Evolutionary conservation across 768 basidiomycete species (phyloP).

Genomic region (Lactarius akahatsu): DNA sequence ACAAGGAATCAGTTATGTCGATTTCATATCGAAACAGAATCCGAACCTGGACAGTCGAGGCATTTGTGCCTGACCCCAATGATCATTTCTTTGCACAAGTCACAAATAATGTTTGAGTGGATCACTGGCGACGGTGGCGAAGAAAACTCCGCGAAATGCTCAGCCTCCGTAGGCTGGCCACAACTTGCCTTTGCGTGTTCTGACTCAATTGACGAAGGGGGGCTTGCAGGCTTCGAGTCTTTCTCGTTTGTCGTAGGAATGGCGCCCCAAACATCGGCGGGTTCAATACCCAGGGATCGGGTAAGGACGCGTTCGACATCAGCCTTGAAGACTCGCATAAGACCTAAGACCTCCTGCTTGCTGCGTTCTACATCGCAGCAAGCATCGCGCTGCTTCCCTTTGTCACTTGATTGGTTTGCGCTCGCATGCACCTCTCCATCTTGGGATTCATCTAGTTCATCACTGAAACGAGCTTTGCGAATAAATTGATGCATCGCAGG

Average conservation of each 20-base stretch:
- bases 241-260: background rate
- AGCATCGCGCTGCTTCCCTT: constrained; percentile 17
- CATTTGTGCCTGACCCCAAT: constrained; percentile 78
- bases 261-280: constrained; percentile 17
- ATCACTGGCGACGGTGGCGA: constrained; percentile 32
- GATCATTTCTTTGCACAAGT: constrained; percentile 56
- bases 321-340: constrained; percentile 52
- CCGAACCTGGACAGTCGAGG: constrained; percentile 66
- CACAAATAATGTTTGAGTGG: constrained; percentile 64
- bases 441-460: constrained; percentile 13
- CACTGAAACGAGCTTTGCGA: background rate
- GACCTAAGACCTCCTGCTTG: constrained; percentile 48
- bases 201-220: background rate
- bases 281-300: constrained; percentile 38
- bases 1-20: background rate
- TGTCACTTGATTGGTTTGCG: background rate
- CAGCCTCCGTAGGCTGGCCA: background rate
- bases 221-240: background rate
- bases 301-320: constrained; percentile 51
- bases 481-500: background rate
- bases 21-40: background rate
- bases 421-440: background rate
- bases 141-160: background rate
- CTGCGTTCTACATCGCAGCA: constrained; percentile 50
- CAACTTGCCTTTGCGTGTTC: constrained; percentile 5